A percentile compares a stretch with the other conserved stretches of the same genome.
Conservation (phyloP, 2,329 filamentous ascomycete species). For the Colletotrichum caudatum region DNA sequence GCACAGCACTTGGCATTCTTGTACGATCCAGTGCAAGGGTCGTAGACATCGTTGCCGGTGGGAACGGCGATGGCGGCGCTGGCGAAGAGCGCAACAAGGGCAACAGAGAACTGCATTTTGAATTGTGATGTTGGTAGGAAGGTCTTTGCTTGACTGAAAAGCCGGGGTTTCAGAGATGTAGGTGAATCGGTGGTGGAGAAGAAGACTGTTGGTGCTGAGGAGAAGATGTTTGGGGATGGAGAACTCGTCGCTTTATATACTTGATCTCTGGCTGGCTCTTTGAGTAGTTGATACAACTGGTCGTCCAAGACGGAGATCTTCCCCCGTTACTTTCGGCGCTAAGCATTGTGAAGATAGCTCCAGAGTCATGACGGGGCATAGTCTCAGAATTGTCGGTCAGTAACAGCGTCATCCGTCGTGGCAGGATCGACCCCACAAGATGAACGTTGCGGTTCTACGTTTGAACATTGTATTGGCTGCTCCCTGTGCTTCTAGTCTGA, state of each 20-base stretch:
- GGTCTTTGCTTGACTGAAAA: neutral
- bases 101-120: conserved; percentile 31
- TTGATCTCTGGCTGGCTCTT: neutral
- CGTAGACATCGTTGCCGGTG: conserved; percentile 45
- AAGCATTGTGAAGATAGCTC: neutral
- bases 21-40: conserved; percentile 58
- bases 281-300: fast-evolving
- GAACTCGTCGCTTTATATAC: neutral
- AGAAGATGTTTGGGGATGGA: neutral
- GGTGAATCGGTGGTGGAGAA: neutral
- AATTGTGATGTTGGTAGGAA: neutral
- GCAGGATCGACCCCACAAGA: neutral
- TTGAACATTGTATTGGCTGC: conserved; percentile 26
- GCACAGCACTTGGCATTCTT: conserved; percentile 68
- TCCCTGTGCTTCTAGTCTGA: neutral
- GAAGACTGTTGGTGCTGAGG: neutral
- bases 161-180: neutral
- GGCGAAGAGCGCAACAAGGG: conserved; percentile 21
- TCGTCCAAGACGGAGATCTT: neutral
- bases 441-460: neutral
- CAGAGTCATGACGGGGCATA: neutral
- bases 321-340: neutral
- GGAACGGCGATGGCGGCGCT: conserved; percentile 20
- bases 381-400: neutral
- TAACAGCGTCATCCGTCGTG: neutral